Base-by-base conservation (phyloP, 805 yeast species). In the Starmerella bombi region DNA sequence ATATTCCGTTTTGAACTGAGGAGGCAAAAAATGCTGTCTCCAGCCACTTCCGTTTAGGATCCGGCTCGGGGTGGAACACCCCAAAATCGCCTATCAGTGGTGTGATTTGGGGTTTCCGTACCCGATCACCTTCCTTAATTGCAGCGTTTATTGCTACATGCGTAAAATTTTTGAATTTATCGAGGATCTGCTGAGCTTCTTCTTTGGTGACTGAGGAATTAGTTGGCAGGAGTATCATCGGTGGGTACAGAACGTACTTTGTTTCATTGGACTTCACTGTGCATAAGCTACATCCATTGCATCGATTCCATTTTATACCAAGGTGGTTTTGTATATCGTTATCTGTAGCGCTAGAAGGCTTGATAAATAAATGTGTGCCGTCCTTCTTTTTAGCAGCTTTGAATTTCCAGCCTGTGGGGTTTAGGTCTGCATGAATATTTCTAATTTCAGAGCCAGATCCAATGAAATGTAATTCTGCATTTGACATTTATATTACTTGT, bases 101-200 rank as follows among this genome's bases (percentile, higher is more conserved):
- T 0, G 60, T 46, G 4, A 84, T 59, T 36, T 74, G 68, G 0
- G 94, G 94, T 25, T 77, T 57, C 31, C 94, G 61, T 68, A 76
- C 69, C 4, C 60, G 57, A 48, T 78, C 81, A 36, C 66, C 67
- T 3, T 45, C 49, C 7, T 18, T 32, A 8, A 83, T 81, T 0
- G 93, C 91, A 44, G 67, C 70, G 49, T 83, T 82, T 4, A 74
- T 58, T 0, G 93, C 93, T 4, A 80, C 57, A 49, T 80, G 86
- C 0, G 84, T 71, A 31, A 40, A 43, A 20, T 59, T 38, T 42
- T 66, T 42, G 5, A 44, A 42, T 29, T 42, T 25, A 30, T 42
- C 41, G 44, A 63, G 46, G 21, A 42, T 34, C 3, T 18, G 15
- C 1, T 37, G 29, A 2, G 42, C 50, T 3, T 20, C 29, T 3